Conservation (phyloP, 805 yeast genomes). For the Zygosaccharomyces rouxii region DNA sequence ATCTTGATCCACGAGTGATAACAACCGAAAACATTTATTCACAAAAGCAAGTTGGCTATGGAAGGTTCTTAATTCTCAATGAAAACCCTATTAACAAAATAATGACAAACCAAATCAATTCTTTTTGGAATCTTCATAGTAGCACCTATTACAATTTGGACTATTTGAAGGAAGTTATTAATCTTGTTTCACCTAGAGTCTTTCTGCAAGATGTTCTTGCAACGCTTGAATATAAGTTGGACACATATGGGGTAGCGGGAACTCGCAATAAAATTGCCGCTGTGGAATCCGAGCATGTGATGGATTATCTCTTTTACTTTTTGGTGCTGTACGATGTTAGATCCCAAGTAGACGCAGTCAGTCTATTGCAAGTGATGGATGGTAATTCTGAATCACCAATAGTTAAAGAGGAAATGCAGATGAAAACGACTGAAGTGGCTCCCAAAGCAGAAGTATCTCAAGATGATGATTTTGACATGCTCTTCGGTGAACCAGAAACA, state of each 20-base stretch:
- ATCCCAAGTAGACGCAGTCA: slow-evolving; percentile 22
- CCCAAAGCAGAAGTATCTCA: slow-evolving; percentile 16
- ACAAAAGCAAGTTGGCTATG: slow-evolving; percentile 27
- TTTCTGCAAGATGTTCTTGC: slow-evolving; percentile 28
- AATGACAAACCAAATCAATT: slow-evolving; percentile 34
- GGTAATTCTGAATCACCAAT: slow-evolving; percentile 4
- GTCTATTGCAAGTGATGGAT: slow-evolving; percentile 23
- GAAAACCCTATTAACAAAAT: slow-evolving; percentile 33
- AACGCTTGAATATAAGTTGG: slow-evolving; percentile 27
- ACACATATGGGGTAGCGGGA: slow-evolving; percentile 25
- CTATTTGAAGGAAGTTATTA: slow-evolving; percentile 28
- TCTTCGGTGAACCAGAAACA: slow-evolving; percentile 35
- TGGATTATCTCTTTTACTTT: slow-evolving; percentile 32
- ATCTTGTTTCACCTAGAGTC: slow-evolving; percentile 26
- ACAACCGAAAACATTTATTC: slow-evolving; percentile 24
- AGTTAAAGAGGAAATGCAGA: slow-evolving; percentile 9
- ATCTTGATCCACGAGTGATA: slow-evolving; percentile 27
- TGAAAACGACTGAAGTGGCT: slow-evolving; percentile 9
- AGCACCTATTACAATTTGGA: slow-evolving; percentile 36
- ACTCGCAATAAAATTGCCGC: slow-evolving; percentile 23
- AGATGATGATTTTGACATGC: slow-evolving; percentile 36
- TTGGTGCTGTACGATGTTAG: slow-evolving; percentile 29
- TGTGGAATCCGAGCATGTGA: slow-evolving; percentile 24
- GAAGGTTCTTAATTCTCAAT: slow-evolving; percentile 25
- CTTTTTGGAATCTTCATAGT: slow-evolving; percentile 37